Conservation (phyloP, 2,329 filamentous ascomycete genomes). For the Pseudogymnoascus sp. region DNA sequence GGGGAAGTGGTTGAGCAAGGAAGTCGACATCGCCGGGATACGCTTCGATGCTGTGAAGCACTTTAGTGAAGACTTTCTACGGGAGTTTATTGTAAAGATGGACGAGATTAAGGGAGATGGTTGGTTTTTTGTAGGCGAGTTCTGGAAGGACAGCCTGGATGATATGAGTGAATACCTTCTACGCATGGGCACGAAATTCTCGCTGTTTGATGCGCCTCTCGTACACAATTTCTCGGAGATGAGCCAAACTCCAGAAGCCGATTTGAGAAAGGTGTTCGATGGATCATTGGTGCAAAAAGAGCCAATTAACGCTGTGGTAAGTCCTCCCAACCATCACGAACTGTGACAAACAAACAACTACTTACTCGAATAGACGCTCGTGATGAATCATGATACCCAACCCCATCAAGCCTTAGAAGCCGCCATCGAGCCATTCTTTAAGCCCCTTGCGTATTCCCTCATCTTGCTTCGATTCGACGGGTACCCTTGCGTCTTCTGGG, state of each 20-base stretch:
- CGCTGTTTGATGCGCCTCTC: conserved; percentile 60
- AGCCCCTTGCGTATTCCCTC: conserved; percentile 62
- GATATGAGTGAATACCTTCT: conserved; percentile 51
- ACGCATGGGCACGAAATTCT: conserved; percentile 48
- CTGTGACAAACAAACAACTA: background rate
- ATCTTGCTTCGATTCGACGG: conserved; percentile 59
- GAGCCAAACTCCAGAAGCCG: conserved; percentile 46
- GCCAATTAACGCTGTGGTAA: conserved; percentile 50
- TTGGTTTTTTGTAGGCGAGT: conserved; percentile 62
- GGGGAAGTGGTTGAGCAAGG: conserved; percentile 58
- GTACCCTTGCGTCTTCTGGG: conserved; percentile 62
- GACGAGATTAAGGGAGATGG: conserved; percentile 41
- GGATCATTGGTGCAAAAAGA: conserved; percentile 46
- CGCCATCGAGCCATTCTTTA: conserved; percentile 58
- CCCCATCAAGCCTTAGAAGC: conserved; percentile 54
- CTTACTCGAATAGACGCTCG: conserved; percentile 43
- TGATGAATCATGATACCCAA: conserved; percentile 67
- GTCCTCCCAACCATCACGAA: conserved; percentile 18
- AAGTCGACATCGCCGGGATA: conserved; percentile 56
- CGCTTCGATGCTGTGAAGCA: conserved; percentile 67
- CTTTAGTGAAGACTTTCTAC: conserved; percentile 58
- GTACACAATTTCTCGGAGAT: conserved; percentile 58
- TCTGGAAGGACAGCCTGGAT: conserved; percentile 53
- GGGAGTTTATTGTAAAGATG: conserved; percentile 53
- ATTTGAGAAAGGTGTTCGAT: conserved; percentile 57